A percentile compares a stretch with the other conserved stretches of the same genome.
Conservation (phyloP, 2,329 filamentous ascomycete species). For the Apiospora sp. region DNA sequence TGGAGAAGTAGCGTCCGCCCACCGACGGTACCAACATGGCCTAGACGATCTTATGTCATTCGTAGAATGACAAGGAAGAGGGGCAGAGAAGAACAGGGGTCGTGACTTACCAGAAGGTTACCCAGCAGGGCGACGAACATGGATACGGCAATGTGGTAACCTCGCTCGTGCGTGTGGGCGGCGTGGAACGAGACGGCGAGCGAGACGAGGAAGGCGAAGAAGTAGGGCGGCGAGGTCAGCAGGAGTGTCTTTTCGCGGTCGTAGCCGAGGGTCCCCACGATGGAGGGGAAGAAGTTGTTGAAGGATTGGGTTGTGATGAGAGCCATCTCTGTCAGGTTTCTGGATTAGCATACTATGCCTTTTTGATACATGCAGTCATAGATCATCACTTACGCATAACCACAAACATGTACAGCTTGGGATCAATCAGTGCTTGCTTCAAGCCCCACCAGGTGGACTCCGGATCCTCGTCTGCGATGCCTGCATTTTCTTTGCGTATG, state of each 20-base stretch:
- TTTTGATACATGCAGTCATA: too few species aligned
- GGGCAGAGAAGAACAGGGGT: not conserved
- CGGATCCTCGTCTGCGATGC: slow-evolving; percentile 27
- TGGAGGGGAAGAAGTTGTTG: slow-evolving; percentile 38
- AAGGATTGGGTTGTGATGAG: slow-evolving; percentile 28
- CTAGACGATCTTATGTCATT: not conserved
- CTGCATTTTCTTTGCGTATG: slow-evolving; percentile 37
- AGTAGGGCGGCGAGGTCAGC: slow-evolving; percentile 53
- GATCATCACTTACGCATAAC: not conserved
- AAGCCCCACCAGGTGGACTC: slow-evolving; percentile 47
- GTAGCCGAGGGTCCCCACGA: slow-evolving; percentile 54
- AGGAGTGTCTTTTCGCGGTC: slow-evolving; percentile 53
- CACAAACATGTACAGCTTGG: slow-evolving; percentile 52
- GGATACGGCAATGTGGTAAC: slow-evolving; percentile 54
- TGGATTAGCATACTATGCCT: not conserved
- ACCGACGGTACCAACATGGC: slow-evolving; percentile 34
- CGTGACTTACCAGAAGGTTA: not conserved
- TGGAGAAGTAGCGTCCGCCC: slow-evolving; percentile 34
- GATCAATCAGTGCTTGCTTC: slow-evolving; percentile 49
- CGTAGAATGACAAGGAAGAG: too few species aligned
- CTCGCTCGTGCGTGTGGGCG: slow-evolving; percentile 55
- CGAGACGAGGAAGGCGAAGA: slow-evolving; percentile 41
- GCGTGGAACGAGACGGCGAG: slow-evolving; percentile 50
- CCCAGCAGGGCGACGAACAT: slow-evolving; percentile 30
- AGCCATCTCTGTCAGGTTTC: not conserved